These are phyloP conservation scores for Trypanosoma congolense DNA, from an alignment of 208 protist genomes.

Conservation along the genomic window DNA sequence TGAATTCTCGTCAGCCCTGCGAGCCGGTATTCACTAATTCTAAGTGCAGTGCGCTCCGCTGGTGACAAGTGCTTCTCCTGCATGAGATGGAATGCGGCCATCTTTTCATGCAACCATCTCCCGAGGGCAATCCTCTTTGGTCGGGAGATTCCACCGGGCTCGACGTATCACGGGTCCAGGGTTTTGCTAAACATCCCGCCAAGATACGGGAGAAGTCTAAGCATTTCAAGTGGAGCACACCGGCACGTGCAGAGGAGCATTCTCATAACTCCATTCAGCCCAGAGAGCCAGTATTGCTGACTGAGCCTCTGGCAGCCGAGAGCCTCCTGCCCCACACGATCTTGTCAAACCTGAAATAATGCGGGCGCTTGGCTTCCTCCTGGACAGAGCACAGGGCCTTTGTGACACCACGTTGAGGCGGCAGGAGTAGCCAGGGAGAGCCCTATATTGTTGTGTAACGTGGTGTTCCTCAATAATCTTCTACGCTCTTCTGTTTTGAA, in stretches of 20 bases:
- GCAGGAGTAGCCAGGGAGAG: too few relatives aligned
- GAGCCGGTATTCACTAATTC: slow-evolving; percentile 17
- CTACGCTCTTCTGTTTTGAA: too few relatives aligned
- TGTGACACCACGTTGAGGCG: too few relatives aligned
- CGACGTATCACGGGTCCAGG: slow-evolving; percentile 3
- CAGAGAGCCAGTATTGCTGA: slow-evolving; percentile 3
- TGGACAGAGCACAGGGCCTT: too few relatives aligned
- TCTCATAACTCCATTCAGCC: slow-evolving; percentile 4
- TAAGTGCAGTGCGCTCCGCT: slow-evolving; percentile 3
- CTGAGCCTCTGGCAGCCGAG: too few relatives aligned
- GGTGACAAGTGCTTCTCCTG: background rate
- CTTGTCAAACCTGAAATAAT: too few relatives aligned
- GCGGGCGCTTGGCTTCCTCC: too few relatives aligned
- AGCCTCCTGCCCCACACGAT: too few relatives aligned
- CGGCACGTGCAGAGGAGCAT: slow-evolving; percentile 11
- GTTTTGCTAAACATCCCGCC: slow-evolving; percentile 7
- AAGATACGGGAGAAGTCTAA: slow-evolving; percentile 4
- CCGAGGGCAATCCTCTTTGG: background rate
- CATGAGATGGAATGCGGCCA: slow-evolving; percentile 8
- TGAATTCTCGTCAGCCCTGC: background rate
- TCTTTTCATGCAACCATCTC: slow-evolving; percentile 4
- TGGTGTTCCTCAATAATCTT: too few relatives aligned
- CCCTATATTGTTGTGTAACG: too few relatives aligned
- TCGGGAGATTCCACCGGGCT: slow-evolving; percentile 10
- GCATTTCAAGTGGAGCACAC: background rate